These are phyloP conservation scores for Heliocybe sulcata DNA, from an alignment of 1,284 basidiomycete genomes.

Conservation along the genomic window DNA sequence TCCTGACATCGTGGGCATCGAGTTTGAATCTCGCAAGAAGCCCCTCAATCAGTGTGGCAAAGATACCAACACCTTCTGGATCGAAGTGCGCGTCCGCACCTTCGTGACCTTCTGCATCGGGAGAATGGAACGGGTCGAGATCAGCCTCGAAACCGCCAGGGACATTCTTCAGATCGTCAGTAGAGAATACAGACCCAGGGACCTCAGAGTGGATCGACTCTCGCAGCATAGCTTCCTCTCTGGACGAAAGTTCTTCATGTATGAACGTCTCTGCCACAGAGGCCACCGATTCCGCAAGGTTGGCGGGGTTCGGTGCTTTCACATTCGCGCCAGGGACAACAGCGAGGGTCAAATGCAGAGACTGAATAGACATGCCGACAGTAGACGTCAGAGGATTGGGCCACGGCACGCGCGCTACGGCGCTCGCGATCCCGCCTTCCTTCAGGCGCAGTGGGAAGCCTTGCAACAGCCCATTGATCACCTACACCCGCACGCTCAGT, in stretches of 20 bases:
- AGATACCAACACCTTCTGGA: constrained; percentile 71
- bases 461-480: constrained; percentile 62
- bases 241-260: constrained; percentile 68
- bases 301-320: constrained; percentile 18
- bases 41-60: constrained; percentile 80
- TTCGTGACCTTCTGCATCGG: constrained; percentile 27
- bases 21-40: constrained; percentile 80
- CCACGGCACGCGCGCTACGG: constrained; percentile 74
- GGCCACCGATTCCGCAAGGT: constrained; percentile 70
- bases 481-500: constrained; percentile 35
- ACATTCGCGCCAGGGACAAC: constrained; percentile 26
- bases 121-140: constrained; percentile 33
- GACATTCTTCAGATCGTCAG: constrained; percentile 29
- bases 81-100: constrained; percentile 32
- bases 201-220: constrained; percentile 55
- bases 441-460: constrained; percentile 65
- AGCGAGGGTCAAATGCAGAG: constrained; percentile 55
- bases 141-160: constrained; percentile 56
- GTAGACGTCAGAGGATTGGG: constrained; percentile 67
- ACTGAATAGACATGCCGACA: constrained; percentile 60
- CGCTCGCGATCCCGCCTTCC: constrained; percentile 65
- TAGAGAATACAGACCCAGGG: constrained; percentile 14
- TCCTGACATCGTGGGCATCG: constrained; percentile 58
- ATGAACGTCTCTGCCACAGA: constrained; percentile 82
- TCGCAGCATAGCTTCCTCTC: constrained; percentile 68